These are phyloP conservation scores for Aspergillus niger DNA, from an alignment of 2,329 filamentous ascomycete species.

Conservation along the genomic window DNA sequence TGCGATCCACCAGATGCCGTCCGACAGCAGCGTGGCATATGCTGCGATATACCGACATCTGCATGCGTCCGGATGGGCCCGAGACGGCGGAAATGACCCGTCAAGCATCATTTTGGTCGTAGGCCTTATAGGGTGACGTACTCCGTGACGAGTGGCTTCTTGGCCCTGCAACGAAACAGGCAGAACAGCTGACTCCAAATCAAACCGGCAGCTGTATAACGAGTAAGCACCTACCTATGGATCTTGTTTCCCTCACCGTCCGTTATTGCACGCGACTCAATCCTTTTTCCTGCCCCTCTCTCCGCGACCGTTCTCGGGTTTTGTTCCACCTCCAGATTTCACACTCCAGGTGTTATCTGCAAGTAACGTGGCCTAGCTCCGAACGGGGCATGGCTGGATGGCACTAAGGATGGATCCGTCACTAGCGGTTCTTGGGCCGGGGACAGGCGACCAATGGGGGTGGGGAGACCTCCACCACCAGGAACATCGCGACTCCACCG, in stretches of 20 bases:
- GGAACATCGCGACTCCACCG: neutral
- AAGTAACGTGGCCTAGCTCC: slow-evolving; percentile 4
- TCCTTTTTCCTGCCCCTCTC: neutral
- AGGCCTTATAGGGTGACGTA: slow-evolving; percentile 5
- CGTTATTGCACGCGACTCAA: neutral
- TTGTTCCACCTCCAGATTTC: neutral
- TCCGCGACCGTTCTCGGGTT: neutral
- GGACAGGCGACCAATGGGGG: neutral
- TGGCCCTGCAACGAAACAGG: neutral
- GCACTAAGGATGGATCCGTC: neutral
- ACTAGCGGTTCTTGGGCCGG: slow-evolving; percentile 1
- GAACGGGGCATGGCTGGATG: slow-evolving; percentile 3
- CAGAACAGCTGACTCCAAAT: neutral
- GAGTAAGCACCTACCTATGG: neutral
- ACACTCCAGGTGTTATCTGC: neutral
- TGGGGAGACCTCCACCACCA: neutral
- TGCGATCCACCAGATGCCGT: neutral
- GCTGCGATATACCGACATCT: neutral
- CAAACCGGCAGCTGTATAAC: neutral
- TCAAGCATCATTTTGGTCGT: neutral
- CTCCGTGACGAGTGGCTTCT: slow-evolving; percentile 10
- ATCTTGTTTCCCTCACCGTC: neutral
- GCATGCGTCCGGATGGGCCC: neutral
- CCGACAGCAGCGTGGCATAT: neutral
- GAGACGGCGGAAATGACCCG: slow-evolving; percentile 4